Evolutionary conservation across 805 yeast species (phyloP).

Genomic region (Sugiyamaella marilandica): DNA sequence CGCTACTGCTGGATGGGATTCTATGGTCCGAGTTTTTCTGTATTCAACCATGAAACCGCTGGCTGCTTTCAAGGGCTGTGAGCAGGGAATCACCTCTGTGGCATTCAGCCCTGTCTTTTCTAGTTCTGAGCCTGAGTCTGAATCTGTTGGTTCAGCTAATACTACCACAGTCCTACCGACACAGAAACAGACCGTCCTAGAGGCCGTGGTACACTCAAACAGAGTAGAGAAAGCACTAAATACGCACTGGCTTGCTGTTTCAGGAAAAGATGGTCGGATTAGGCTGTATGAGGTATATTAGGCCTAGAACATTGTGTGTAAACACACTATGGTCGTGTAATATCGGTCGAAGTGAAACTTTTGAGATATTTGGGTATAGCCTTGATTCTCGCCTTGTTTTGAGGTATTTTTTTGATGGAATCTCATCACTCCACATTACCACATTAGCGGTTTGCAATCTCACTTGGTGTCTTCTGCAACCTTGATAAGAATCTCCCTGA

Average conservation of each 20-base stretch:
- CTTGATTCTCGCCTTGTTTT: too few species aligned
- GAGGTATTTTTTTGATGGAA: too few species aligned
- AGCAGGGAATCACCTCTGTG: conserved; percentile 29
- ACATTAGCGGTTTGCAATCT: too few species aligned
- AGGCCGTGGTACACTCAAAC: not conserved
- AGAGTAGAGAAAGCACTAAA: conserved; percentile 1
- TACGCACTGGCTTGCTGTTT: conserved; percentile 41
- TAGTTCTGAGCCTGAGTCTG: not conserved
- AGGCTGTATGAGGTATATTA: conserved; percentile 34
- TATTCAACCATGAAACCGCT: conserved; percentile 27
- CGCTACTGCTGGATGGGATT: conserved; percentile 40
- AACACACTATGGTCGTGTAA: not conserved
- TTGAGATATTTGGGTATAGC: too few species aligned
- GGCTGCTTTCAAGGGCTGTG: conserved; percentile 29
- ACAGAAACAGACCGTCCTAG: not conserved
- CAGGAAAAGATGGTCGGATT: conserved; percentile 53
- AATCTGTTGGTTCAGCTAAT: not conserved
- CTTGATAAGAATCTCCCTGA: not conserved
- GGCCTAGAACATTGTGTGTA: not conserved
- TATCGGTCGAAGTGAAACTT: too few species aligned
- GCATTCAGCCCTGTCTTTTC: conserved; percentile 8
- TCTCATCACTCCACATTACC: too few species aligned
- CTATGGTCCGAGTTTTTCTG: conserved; percentile 32
- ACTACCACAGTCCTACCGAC: not conserved
- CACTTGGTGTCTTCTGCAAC: not conserved